These are phyloP conservation scores for Alternaria dauci DNA, from an alignment of 2,329 filamentous ascomycete genomes.

Conservation along the genomic window DNA sequence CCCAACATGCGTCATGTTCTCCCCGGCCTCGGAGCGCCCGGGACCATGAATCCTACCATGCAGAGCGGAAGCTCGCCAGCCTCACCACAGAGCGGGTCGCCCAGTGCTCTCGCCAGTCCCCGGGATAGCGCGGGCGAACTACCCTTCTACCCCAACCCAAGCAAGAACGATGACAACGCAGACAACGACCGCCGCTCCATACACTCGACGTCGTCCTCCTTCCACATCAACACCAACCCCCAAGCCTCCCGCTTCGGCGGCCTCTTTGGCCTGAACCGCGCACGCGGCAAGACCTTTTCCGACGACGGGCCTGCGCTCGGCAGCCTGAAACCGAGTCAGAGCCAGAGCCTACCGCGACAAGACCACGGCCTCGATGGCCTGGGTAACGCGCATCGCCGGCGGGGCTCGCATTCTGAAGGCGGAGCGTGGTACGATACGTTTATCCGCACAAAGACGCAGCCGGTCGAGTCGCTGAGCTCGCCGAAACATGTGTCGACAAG, in stretches of 20 bases:
- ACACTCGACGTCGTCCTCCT: slow-evolving; percentile 59
- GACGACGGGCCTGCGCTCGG: slow-evolving; percentile 72
- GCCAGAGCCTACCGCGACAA: slow-evolving; percentile 77
- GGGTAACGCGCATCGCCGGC: slow-evolving; percentile 56
- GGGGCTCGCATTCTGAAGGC: slow-evolving; percentile 65
- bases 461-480: slow-evolving; percentile 42
- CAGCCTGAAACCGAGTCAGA: slow-evolving; percentile 74
- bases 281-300: slow-evolving; percentile 67
- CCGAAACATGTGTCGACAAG: slow-evolving; percentile 52
- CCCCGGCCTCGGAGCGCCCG: slow-evolving; percentile 54
- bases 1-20: slow-evolving; percentile 46
- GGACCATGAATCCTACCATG: slow-evolving; percentile 40
- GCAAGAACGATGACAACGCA: slow-evolving; percentile 48
- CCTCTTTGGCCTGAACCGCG: slow-evolving; percentile 68
- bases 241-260: slow-evolving; percentile 64
- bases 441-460: slow-evolving; percentile 51
- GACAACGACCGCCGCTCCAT: slow-evolving; percentile 59
- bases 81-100: slow-evolving; percentile 54
- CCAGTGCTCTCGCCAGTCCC: slow-evolving; percentile 59
- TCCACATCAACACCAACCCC: slow-evolving; percentile 52
- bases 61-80: slow-evolving; percentile 55
- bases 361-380: slow-evolving; percentile 59
- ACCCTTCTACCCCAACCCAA: slow-evolving; percentile 42
- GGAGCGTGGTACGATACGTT: slow-evolving; percentile 62
- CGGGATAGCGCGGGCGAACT: slow-evolving; percentile 57